Base-by-base conservation (phyloP, 768 basidiomycete species). In the Auriscalpium orientale region DNA sequence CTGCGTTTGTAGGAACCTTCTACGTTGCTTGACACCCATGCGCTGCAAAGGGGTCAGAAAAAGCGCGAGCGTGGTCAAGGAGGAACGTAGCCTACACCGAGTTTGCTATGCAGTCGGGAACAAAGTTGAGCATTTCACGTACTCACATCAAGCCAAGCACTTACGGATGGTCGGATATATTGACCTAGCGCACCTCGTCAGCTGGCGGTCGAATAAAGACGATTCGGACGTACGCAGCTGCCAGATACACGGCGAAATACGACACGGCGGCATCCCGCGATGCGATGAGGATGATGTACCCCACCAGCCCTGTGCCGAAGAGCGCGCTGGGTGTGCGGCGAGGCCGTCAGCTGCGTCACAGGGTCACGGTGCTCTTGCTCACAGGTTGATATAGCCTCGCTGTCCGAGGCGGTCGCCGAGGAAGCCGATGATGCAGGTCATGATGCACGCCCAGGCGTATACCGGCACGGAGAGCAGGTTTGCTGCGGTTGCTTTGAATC, bases 381-480 rank as follows among this genome's bases (percentile, higher is more conserved):
- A 85, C 84, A 87, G 65, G 60, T 86, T 87, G 53, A 86, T 79
- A 58, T 78, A 71, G 44, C 73, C 81, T 20, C 85, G 74, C 46
- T 71, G 73, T n/a, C 79, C 80, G 22, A 77, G 68, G 8, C 78
- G 76, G 63, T 89, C 87, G 21, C 84, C 84, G 21, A 81, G 61
- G 56, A 83, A 74, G 16, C 87, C 87, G 47, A 87, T 71, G 35
- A 72, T 56, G 58, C 79, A 76, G 5, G 89, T 90, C 63, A 87
- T 71, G 38, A 87, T 66, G 61, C 86, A 86, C 18, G 83, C 81
- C 79, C 84, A 87, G 6, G 76, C 79, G 64, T 90, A 90, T 33
- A 89, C 84, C 1, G 89, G 88, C 4, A 90, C 87, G 0, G 85
- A 86, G 15, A 91, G 73, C 11, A 91, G 67, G 64, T 91, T 90